Evolutionary conservation across 2,329 filamentous ascomycete species (phyloP), one percentile per base, ranked within the genome.

Genomic region (Escovopsis sp.): DNA sequence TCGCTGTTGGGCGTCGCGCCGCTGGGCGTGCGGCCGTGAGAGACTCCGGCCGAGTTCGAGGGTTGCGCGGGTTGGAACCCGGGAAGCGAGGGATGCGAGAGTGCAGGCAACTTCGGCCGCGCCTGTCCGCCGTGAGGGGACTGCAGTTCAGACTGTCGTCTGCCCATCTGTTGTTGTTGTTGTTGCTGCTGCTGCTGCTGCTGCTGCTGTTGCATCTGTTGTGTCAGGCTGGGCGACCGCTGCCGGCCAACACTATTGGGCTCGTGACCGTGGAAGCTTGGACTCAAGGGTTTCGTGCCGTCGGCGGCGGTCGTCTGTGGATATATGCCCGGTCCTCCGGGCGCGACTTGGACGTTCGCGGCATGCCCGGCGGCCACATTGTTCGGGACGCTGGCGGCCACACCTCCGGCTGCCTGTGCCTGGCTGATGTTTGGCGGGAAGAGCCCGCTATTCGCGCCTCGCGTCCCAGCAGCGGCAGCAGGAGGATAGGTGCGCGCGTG

Each of bases 401-500:
- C 65, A 29, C 66, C 70, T 47, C 67, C 72, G 9, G 71, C 66
- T 9, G 47, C 29, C 40, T 72, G 67, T 24, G 62, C 68, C 48
- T 75, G 72, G 46, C 72, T 74, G 30, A 71, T 62, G 41, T 71
- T 72, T 12, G 79, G 79, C 35, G 78, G 74, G 52, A 76, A 84
- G 16, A 83, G 63, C 20, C 76, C 73, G 36, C 69, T 58, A 16
- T 65, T 63, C 15, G 63, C 64, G 39, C 68, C 59, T 56, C 74
- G 57, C 47, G 68, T 56, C 48, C 71, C 76, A 44, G 81, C 70
- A 8, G 27, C 11, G 27, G 71, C 76, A 44, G 81, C 70, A 16
- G 82, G 82, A 44, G 84, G 83, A 60, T 88, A 89, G n/a, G 85
- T 89, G 51, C 82, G 81, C 48, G 79, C 71, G 56, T 84, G 81